These are phyloP conservation scores for Echinochloa phyllopogon DNA, from an alignment of 176 grass and related monocot species.

Conservation along the genomic window DNA sequence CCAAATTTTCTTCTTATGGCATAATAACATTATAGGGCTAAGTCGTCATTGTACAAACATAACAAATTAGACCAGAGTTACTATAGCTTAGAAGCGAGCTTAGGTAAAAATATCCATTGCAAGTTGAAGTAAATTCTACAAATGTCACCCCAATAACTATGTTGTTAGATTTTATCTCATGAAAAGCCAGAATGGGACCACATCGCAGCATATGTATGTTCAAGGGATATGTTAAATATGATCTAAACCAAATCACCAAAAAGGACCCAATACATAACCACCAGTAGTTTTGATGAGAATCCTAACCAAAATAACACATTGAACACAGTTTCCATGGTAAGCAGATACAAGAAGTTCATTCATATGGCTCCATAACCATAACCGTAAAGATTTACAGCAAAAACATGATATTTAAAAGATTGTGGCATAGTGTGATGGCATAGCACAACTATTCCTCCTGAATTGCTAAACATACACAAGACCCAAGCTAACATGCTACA, in stretches of 20 bases:
- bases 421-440: neutral
- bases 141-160: neutral
- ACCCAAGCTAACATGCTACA: conserved; percentile 17
- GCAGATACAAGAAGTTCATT: conserved; percentile 23
- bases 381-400: conserved; percentile 2
- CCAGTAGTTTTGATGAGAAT: neutral
- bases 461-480: conserved; percentile 4
- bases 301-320: conserved; percentile 7
- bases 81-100: neutral
- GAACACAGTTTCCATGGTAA: neutral
- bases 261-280: conserved; percentile 11
- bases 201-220: neutral
- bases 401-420: conserved; percentile 2
- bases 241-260: conserved; percentile 16
- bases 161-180: conserved; percentile 12
- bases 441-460: conserved; percentile 12
- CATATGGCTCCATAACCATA: conserved; percentile 25
- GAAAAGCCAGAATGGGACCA: neutral
- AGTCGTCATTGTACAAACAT: neutral
- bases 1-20: neutral
- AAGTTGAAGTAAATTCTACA: neutral
- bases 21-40: neutral
- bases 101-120: neutral
- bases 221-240: neutral
- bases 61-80: neutral